phyloP scores from a whole-genome alignment of 1,284 basidiomycete genomes.

The Paramarasmius palmivorus region DNA sequence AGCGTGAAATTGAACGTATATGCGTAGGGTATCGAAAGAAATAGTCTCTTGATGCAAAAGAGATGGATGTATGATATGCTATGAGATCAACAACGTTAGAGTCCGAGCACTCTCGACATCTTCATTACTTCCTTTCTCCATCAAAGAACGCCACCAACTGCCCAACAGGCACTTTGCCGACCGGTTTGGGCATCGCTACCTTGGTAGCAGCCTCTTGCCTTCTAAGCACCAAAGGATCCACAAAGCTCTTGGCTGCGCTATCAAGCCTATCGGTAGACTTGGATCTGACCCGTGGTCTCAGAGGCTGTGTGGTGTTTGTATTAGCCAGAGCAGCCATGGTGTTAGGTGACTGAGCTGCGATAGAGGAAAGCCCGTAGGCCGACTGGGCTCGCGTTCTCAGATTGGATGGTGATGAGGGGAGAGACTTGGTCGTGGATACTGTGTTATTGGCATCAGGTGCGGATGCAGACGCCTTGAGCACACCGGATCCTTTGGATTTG shows the following conservation, averaged over 20 bases:
- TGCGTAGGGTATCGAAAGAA: too few relatives aligned
- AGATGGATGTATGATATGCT: too few relatives aligned
- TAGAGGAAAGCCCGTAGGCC: conserved; percentile 43
- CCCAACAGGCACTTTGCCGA: conserved; percentile 71
- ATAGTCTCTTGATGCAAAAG: too few relatives aligned
- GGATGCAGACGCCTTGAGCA: conserved; percentile 11
- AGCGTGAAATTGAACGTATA: too few relatives aligned
- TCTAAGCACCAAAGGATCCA: conserved; percentile 71
- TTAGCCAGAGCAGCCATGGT: background rate
- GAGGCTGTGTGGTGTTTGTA: conserved; percentile 31
- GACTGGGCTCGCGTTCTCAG: conserved; percentile 53
- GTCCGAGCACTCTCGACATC: background rate
- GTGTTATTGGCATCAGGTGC: conserved; percentile 6
- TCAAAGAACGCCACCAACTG: conserved; percentile 84
- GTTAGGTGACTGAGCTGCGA: conserved; percentile 15
- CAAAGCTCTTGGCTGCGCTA: conserved; percentile 48
- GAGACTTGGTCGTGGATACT: conserved; percentile 16
- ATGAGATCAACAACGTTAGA: too few relatives aligned
- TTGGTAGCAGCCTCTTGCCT: conserved; percentile 52
- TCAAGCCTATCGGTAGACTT: conserved; percentile 52
- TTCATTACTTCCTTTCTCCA: conserved; percentile 49
- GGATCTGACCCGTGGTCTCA: conserved; percentile 49
- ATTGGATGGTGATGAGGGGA: conserved; percentile 27
- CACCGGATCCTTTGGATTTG: conserved; percentile 39
- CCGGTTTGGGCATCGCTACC: conserved; percentile 41